phyloP scores from a whole-genome alignment of 345 rosid species.

The Clausena lansium region DNA sequence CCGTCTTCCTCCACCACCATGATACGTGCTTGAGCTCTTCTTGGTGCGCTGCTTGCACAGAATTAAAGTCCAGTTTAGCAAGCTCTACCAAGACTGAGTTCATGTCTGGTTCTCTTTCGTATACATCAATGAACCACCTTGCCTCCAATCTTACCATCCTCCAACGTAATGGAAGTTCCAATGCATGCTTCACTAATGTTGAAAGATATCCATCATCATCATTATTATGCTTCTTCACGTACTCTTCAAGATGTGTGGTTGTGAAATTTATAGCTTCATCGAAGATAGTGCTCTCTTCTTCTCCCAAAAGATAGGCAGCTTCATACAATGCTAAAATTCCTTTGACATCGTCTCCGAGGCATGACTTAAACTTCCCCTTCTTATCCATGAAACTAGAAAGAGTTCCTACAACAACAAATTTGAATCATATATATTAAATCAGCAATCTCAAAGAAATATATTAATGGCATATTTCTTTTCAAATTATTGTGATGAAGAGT shows the following conservation, averaged over 20 bases:
- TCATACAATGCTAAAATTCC: not conserved
- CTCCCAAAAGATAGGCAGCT: not conserved
- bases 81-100: conserved; percentile 36
- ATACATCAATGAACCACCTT: conserved; percentile 48
- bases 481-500: no score
- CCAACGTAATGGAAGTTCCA: conserved; percentile 43
- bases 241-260: not conserved
- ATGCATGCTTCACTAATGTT: conserved; percentile 27
- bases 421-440: not conserved
- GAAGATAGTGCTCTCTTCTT: not conserved
- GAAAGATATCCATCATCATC: not conserved
- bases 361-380: not conserved
- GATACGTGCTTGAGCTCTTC: conserved; percentile 39
- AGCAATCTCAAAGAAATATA: no score
- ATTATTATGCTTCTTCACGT: not conserved
- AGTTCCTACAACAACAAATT: not conserved
- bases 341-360: not conserved
- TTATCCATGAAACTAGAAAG: not conserved
- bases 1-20: conserved; percentile 44
- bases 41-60: conserved; percentile 38
- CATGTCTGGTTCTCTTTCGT: conserved; percentile 13
- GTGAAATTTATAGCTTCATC: not conserved
- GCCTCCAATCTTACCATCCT: conserved; percentile 45
- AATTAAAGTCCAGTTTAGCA: conserved; percentile 47
- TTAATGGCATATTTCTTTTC: no score